Percentiles rank a stretch among this genome's conserved stretches.
These are phyloP conservation scores for Podospora appendiculata DNA, from an alignment of 495 filamentous ascomycete species.

Conservation along the genomic window DNA sequence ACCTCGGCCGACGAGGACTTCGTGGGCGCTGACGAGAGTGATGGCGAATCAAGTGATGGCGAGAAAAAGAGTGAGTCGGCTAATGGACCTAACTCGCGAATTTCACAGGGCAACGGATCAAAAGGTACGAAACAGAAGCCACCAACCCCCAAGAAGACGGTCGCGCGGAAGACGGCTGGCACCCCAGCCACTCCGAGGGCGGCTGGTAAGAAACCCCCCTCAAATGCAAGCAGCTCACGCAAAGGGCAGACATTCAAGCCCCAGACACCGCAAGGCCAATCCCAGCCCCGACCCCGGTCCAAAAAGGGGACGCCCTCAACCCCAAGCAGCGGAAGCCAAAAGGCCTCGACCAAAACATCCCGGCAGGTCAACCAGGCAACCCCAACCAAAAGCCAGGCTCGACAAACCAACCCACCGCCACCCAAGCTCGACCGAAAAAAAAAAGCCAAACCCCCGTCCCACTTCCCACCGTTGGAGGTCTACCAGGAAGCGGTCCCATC, in stretches of 20 bases:
- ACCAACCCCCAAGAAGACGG: not conserved
- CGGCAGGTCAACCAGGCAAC: not conserved
- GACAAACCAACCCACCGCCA: too few species aligned
- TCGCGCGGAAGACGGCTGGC: not conserved
- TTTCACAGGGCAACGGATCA: constrained; percentile 2
- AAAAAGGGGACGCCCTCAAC: not conserved
- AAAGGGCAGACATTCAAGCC: constrained; percentile 6
- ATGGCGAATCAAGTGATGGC: constrained; percentile 15
- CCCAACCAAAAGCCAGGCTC: not conserved
- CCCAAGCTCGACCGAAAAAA: too few species aligned
- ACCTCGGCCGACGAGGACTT: constrained; percentile 23
- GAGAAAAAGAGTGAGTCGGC: constrained; percentile 14
- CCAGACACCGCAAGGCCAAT: constrained; percentile 3
- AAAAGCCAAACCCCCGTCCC: not conserved
- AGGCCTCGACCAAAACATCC: not conserved
- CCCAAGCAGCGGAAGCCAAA: not conserved
- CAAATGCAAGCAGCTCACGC: constrained; percentile 11
- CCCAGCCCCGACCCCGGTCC: not conserved
- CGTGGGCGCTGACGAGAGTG: constrained; percentile 20
- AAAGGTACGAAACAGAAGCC: constrained; percentile 3
- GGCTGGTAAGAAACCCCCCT: constrained; percentile 1
- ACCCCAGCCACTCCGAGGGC: constrained; percentile 4
- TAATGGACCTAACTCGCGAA: constrained; percentile 3
- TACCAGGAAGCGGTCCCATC: not conserved
- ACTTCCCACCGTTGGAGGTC: not conserved